Evolutionary conservation across 2,329 filamentous ascomycete genomes (phyloP).

Genomic region (Xylariales sp.): DNA sequence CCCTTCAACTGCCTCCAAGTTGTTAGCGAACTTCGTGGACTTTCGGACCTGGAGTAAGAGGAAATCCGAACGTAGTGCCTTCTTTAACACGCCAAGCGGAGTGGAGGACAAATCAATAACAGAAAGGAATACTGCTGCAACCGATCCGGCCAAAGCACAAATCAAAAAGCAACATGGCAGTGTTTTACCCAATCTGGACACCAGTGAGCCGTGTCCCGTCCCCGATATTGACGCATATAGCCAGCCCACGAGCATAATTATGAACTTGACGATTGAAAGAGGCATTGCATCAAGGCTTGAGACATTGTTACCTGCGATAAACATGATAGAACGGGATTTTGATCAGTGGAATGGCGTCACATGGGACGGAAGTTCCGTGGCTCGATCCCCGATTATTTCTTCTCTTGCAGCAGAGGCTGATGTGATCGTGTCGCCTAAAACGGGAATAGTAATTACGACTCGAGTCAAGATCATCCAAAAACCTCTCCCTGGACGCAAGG

Average conservation of each 20-base stretch:
- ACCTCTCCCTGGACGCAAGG: conserved; percentile 58
- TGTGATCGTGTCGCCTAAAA: conserved; percentile 63
- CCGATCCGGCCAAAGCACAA: no score
- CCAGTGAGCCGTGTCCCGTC: no score
- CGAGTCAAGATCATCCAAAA: conserved; percentile 70
- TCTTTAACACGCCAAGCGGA: no score
- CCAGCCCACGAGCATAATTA: conserved; percentile 35
- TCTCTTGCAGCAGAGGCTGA: conserved; percentile 60
- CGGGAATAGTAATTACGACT: conserved; percentile 66
- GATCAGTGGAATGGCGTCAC: conserved; percentile 27
- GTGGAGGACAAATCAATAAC: no score
- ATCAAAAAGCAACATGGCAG: background rate
- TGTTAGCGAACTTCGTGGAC: conserved; percentile 22
- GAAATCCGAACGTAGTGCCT: conserved; percentile 19
- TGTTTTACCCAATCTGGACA: no score
- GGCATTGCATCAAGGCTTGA: conserved; percentile 46
- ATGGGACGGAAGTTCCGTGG: conserved; percentile 27
- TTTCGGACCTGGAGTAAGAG: conserved; percentile 20
- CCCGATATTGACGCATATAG: no score
- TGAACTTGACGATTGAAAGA: conserved; percentile 46
- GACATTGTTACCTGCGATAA: conserved; percentile 39
- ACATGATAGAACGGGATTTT: conserved; percentile 60
- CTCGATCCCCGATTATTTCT: conserved; percentile 30
- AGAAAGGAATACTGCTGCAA: no score
- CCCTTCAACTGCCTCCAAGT: conserved; percentile 14